Conservation (phyloP, 2,329 filamentous ascomycete species). For the Ampelomyces quisqualis region DNA sequence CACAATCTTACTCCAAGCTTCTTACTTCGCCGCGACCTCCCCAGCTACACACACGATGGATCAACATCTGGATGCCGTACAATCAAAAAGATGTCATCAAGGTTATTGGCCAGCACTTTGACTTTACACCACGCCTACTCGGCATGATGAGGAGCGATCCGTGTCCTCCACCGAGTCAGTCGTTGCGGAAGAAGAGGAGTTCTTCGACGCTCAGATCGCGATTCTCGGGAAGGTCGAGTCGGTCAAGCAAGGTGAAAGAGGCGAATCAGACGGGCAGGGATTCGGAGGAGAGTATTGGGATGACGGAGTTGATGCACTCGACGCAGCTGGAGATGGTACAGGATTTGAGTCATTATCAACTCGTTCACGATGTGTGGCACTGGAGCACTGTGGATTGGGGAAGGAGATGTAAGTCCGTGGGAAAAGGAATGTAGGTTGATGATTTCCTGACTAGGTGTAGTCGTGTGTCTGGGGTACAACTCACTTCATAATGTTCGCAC, state of each 20-base stretch:
- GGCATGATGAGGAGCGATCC: slow-evolving; percentile 64
- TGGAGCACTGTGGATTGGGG: slow-evolving; percentile 73
- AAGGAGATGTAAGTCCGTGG: slow-evolving; percentile 54
- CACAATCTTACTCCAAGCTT: slow-evolving; percentile 45
- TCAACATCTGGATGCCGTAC: slow-evolving; percentile 72
- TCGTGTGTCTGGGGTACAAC: slow-evolving; percentile 71
- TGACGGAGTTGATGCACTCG: slow-evolving; percentile 40
- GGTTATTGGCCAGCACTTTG: slow-evolving; percentile 61
- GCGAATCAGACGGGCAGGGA: slow-evolving; percentile 21
- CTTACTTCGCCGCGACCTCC: slow-evolving; percentile 47
- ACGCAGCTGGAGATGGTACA: slow-evolving; percentile 40
- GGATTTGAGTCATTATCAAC: slow-evolving; percentile 55
- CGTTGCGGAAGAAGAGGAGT: slow-evolving; percentile 30
- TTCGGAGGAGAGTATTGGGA: slow-evolving; percentile 40
- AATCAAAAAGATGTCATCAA: slow-evolving; percentile 58
- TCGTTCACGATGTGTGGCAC: slow-evolving; percentile 72
- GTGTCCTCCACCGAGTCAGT: slow-evolving; percentile 27
- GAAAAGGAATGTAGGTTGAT: background rate
- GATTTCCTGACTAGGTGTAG: slow-evolving; percentile 44
- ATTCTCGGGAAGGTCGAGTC: slow-evolving; percentile 28
- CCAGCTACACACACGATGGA: slow-evolving; percentile 65
- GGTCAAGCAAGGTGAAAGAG: slow-evolving; percentile 14
- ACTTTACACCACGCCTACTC: slow-evolving; percentile 66
- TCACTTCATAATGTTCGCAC: slow-evolving; percentile 54
- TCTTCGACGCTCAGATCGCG: slow-evolving; percentile 35